Evolutionary conservation across 2,329 filamentous ascomycete species (phyloP), one percentile per base, ranked within the genome.

Genomic region (Talaromyces sp.): DNA sequence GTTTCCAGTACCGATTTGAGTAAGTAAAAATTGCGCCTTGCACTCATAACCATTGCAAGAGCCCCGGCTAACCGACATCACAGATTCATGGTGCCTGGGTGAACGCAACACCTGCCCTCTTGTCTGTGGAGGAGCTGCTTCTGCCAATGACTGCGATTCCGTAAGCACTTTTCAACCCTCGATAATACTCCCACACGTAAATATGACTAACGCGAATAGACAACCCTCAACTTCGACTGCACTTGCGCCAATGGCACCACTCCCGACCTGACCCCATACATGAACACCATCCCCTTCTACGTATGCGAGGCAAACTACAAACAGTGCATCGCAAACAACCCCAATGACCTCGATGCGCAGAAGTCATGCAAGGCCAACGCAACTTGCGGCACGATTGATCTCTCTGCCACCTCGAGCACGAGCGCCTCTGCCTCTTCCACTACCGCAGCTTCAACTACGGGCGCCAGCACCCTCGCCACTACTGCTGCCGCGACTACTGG

Each of bases 51-150:
- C 13, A 33, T n/a, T 15, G 52, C 33, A 25, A 10, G 31, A 37
- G n/a, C 10, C 6, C n/a, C 43, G n/a, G 9, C 59, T 61, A 31
- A 56, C 19, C 52, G 11, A 56, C 11, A 15, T 37, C n/a, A 19
- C 9, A 19, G 39, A 17, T 59, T 66, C 84, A 83, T 89, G 86
- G 86, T 90, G 88, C 74, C 74, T 76, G 62, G 85, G 81, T 68
- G 80, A 89, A 78, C 77, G 77, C 67, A 86, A 87, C 76, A 83
- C 82, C 52, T 90, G 88, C 78, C 85, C 84, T 17, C 73, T 82
- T 65, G 81, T 89, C 68, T 90, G 88, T 77, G 81, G 81, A 67
- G 81, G 82, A 68, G 72, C 75, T 68, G 77, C 80, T 69, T 76
- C 73, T 67, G 71, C 73, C 68, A 89, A 89, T 79, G 75, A 72